phyloP scores from a whole-genome alignment of 352 stramenopile species.

The Phytophthora fragariae region DNA sequence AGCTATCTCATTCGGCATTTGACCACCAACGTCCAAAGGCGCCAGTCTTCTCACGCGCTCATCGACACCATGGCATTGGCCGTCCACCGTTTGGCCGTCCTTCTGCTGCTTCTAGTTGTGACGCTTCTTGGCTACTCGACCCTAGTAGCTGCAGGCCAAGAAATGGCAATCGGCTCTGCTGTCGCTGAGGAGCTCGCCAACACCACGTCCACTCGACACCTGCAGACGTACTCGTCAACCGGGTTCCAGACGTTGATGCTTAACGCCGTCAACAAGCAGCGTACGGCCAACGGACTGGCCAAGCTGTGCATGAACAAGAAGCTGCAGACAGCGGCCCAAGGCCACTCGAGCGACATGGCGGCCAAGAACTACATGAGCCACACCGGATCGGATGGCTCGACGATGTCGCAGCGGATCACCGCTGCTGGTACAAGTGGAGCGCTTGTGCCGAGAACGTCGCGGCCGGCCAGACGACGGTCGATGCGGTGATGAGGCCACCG shows the following conservation, averaged over 20 bases:
- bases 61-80: neutral
- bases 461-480: slow-evolving; percentile 42
- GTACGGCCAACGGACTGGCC: slow-evolving; percentile 37
- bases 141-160: neutral
- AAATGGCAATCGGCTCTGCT: slow-evolving; percentile 6
- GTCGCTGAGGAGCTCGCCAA: slow-evolving; percentile 15
- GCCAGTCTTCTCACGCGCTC: neutral
- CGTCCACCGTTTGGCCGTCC: neutral
- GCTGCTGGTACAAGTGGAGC: slow-evolving; percentile 50
- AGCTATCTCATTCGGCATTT: slow-evolving; percentile 24
- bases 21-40: slow-evolving; percentile 2
- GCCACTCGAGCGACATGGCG: slow-evolving; percentile 39
- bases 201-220: slow-evolving; percentile 14
- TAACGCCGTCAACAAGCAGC: slow-evolving; percentile 50
- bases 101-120: slow-evolving; percentile 10
- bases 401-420: slow-evolving; percentile 40
- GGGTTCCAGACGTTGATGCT: slow-evolving; percentile 44
- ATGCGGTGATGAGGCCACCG: slow-evolving; percentile 49
- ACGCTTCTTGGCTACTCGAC: slow-evolving; percentile 9
- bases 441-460: slow-evolving; percentile 56
- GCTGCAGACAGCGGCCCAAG: slow-evolving; percentile 18
- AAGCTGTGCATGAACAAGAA: slow-evolving; percentile 46
- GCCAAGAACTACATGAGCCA: slow-evolving; percentile 52
- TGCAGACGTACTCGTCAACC: slow-evolving; percentile 37
- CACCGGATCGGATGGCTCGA: slow-evolving; percentile 44